These are phyloP conservation scores for Heterococcus sp. DNA, from an alignment of 108 stramenopile species.

Conservation along the genomic window DNA sequence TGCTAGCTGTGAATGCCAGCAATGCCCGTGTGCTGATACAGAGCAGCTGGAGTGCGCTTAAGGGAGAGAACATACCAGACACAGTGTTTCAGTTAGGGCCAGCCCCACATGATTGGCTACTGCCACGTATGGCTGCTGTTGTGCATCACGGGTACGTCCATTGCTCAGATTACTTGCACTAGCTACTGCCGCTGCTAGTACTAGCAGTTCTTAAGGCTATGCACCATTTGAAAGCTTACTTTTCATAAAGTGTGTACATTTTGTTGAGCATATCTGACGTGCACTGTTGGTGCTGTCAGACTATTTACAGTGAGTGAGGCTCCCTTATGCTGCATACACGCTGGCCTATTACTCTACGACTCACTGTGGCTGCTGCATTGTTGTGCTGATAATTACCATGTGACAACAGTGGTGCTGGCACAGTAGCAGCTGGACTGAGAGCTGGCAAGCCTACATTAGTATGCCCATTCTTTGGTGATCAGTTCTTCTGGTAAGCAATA, in stretches of 20 bases:
- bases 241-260: background rate
- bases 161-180: background rate
- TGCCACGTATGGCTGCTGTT: slow-evolving; percentile 17
- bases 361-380: no score
- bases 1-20: background rate
- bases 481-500: slow-evolving; percentile 48
- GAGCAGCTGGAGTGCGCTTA: background rate
- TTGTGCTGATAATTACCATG: background rate
- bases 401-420: background rate
- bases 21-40: background rate
- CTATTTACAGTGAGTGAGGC: no score
- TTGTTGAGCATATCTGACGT: background rate
- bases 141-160: slow-evolving; percentile 27
- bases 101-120: slow-evolving; percentile 10
- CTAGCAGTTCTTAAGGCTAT: background rate
- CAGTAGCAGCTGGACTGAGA: background rate
- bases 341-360: no score
- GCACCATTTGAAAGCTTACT: background rate
- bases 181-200: background rate
- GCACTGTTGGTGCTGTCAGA: no score
- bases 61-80: background rate
- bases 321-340: no score
- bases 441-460: background rate
- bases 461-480: slow-evolving; percentile 46
- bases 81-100: background rate